Base-by-base conservation (phyloP, 1,284 basidiomycete species). In the Puccinia novopanici region DNA sequence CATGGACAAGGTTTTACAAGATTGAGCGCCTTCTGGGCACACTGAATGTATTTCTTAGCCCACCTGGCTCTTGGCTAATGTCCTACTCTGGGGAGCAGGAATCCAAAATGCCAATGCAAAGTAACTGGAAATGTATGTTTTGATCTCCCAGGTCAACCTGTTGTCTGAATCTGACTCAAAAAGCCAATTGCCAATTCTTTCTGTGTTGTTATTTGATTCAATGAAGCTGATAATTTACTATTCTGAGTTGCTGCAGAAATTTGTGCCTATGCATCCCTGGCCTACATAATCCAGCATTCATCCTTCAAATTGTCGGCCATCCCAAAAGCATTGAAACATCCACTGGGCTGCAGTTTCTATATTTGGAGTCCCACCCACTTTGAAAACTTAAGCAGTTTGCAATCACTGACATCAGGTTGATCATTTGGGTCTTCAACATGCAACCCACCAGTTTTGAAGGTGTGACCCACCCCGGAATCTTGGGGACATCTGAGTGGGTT, bases 251-350 rank as follows among this genome's bases (percentile, higher is more conserved):
- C n/a, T 57, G 57, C 30, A 42, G n/a, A 12, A 13, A 19, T 61
- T 34, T 45, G 65, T 40, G 22, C 40, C 45, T 8, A 50, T 68
- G 24, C 34, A 45, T 52, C 50, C 4, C 24, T 84, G 77, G 1
- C 85, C 86, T 45, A 88, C 82, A 54, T 88, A 86, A 82, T 88
- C 88, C 71, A 89, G 81, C 17, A 88, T 88, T 86, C 87, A 88
- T 34, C 85, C 82, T 1, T 88, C 88, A 24, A 88, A 83, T n/a
- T n/a, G n/a, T 73, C 86, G 93, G 87, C 85, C 89, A 34, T 91
- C 91, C 68, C 95, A 89, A 90, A 94, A 97, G 89, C 92, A 92
- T 63, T 89, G 88, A 57, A 96, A 89, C 84, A 97, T 91, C 88
- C 91, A 93, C n/a, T 88, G 87, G 2, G 91, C 91, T 8, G 93